Evolutionary conservation across 2,329 filamentous ascomycete genomes (phyloP), one percentile per base, ranked within the genome.

Genomic region (Bertia moriformis): DNA sequence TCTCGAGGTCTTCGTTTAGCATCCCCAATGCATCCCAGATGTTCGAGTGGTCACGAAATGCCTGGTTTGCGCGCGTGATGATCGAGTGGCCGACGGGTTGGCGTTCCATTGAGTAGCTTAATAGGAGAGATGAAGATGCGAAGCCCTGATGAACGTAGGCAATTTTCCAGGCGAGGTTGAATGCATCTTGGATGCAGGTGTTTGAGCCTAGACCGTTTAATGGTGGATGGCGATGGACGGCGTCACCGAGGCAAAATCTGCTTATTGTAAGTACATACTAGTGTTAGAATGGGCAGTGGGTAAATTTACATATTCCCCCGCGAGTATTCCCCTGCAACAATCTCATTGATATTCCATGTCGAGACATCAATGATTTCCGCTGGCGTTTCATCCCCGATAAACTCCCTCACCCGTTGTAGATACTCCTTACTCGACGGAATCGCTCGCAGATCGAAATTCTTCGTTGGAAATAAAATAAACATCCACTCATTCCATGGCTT

Each of bases 401-500:
- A 56, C 19, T 69, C 55, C 22, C 56, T 59, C 1, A 73, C 56
- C 3, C 63, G 54, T 19, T 54, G 46, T 3, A 64, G 35, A 44
- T 67, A 70, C 47, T 72, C 62, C 4, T 66, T 66, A 1, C 58
- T 43, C 1, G 60, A 58, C 0, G 67, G 64, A n/a, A 58, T 55
- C 41, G 60, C 51, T 3, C 50, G 51, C 12, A 59, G 44, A 38
- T 62, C 54, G 14, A 51, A 49, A 3, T 58, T 58, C 0, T 57
- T 59, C 5, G 49, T 48, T 0, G 68, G 64, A 14, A 76, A 55
- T 14, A 74, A 50, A 41, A 72, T 69, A 35, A 71, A 69, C 56
- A 73, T 62, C 72, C 73, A 80, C 55, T 79, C 69, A 44, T 68
- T 49, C 73, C 73, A 79, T 0, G 73, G 66, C 54, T 69, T 73